Evolutionary conservation across 352 stramenopile genomes (phyloP).

Genomic region (Aphanomyces euteiches): DNA sequence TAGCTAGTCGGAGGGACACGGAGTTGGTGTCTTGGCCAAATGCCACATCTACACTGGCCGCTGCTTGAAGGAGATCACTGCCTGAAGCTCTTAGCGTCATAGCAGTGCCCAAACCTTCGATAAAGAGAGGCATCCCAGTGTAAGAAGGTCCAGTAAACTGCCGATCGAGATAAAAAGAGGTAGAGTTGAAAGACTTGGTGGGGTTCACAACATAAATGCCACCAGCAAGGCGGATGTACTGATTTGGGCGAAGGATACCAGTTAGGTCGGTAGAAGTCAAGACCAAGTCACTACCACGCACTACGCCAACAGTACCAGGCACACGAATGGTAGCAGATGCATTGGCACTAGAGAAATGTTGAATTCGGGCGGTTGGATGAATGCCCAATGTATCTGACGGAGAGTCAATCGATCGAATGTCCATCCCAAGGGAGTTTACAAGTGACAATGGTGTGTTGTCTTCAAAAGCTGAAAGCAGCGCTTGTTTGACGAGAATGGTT

Average conservation of each 20-base stretch:
- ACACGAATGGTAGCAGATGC: constrained; percentile 35
- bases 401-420: constrained; percentile 48
- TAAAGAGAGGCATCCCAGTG: constrained; percentile 49
- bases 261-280: constrained; percentile 45
- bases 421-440: constrained; percentile 49
- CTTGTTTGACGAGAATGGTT: constrained; percentile 49
- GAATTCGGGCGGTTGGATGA: constrained; percentile 46
- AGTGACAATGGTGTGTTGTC: constrained; percentile 43
- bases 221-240: constrained; percentile 52
- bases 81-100: constrained; percentile 44
- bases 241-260: constrained; percentile 34
- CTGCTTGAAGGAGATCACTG: constrained; percentile 21
- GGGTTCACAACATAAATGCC: constrained; percentile 51
- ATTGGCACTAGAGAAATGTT: constrained; percentile 51
- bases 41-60: constrained; percentile 39
- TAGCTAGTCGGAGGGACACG: constrained; percentile 44
- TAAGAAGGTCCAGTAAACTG: constrained; percentile 45
- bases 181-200: constrained; percentile 34
- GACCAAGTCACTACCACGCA: constrained; percentile 46
- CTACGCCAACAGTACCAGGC: constrained; percentile 48
- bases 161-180: constrained; percentile 48
- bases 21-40: constrained; percentile 24
- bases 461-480: constrained; percentile 44
- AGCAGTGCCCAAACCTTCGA: constrained; percentile 48
- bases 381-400: constrained; percentile 36